phyloP scores from a whole-genome alignment of 2,329 filamentous ascomycete genomes.

The Mycosphaerella arachidis region DNA sequence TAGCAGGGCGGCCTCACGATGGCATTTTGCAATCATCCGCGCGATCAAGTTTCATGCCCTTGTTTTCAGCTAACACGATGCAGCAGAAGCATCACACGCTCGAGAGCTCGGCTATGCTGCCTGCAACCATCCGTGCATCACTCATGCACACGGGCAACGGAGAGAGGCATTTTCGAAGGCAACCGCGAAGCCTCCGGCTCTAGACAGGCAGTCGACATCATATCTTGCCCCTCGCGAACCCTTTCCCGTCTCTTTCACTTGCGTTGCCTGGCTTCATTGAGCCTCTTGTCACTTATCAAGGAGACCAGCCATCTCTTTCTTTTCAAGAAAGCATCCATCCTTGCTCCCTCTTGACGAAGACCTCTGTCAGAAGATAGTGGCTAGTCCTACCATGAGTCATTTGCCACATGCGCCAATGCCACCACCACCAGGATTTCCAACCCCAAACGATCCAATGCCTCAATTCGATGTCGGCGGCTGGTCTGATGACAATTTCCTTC shows the following conservation, averaged over 20 bases:
- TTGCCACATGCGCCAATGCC: neutral
- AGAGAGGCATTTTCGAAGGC: neutral
- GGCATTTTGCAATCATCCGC: neutral
- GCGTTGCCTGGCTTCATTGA: neutral
- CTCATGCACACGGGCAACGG: neutral
- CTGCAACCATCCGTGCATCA: neutral
- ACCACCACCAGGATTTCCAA: neutral
- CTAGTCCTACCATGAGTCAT: neutral
- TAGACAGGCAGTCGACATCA: neutral
- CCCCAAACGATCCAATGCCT: neutral
- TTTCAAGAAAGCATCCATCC: neutral
- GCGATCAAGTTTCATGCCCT: neutral
- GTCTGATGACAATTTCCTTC: neutral
- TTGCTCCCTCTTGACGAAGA: neutral
- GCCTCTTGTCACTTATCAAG: neutral
- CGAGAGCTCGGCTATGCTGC: neutral
- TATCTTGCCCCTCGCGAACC: neutral
- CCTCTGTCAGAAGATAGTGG: neutral
- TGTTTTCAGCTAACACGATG: neutral
- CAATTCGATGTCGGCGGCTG: slow-evolving; percentile 3
- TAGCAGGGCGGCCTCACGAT: neutral
- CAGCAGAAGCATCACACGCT: neutral
- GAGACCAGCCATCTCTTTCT: slow-evolving; percentile 1
- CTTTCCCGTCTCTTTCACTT: neutral
- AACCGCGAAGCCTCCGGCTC: neutral